Evolutionary conservation across 2,329 filamentous ascomycete genomes (phyloP).

Genomic region (Fusarium sp.): DNA sequence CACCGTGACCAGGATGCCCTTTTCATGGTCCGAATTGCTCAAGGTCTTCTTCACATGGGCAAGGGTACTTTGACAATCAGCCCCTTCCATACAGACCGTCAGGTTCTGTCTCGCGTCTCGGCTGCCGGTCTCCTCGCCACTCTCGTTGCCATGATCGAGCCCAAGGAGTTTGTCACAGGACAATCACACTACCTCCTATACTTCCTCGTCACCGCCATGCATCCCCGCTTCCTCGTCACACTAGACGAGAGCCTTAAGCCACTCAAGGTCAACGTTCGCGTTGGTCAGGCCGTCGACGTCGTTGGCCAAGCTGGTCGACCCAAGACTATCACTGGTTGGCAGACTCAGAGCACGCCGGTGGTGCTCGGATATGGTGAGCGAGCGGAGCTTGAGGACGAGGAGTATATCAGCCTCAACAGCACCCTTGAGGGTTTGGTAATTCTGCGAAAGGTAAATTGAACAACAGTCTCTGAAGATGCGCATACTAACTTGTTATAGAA

Average conservation of each 20-base stretch:
- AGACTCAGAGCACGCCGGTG: conserved; percentile 99
- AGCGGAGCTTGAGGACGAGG: conserved; percentile 96
- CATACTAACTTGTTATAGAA: conserved; percentile 51
- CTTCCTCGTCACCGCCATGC: conserved; percentile 96
- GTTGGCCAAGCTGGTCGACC: conserved; percentile 96
- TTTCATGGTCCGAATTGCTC: conserved; percentile 99
- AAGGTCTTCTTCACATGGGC: conserved; percentile 98
- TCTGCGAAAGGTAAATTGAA: conserved; percentile 84
- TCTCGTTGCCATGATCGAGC: conserved; percentile 92
- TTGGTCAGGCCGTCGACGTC: conserved; percentile 97
- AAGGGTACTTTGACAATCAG: conserved; percentile 96
- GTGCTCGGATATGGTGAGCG: conserved; percentile 94
- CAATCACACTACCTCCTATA: conserved; percentile 93
- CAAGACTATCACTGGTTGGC: conserved; percentile 99
- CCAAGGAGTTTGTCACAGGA: conserved; percentile 82
- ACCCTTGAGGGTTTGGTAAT: conserved; percentile 96
- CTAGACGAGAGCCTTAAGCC: conserved; percentile 95
- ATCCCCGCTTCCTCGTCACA: conserved; percentile 95
- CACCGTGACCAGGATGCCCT: conserved; percentile 95
- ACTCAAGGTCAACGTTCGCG: conserved; percentile 93
- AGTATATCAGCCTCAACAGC: conserved; percentile 93
- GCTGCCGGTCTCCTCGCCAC: conserved; percentile 91
- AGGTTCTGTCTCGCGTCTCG: conserved; percentile 92
- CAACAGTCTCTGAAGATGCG: not conserved
- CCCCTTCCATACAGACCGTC: conserved; percentile 99